Evolutionary conservation across 345 rosid genomes (phyloP).

Genomic region (Acer saccharum): DNA sequence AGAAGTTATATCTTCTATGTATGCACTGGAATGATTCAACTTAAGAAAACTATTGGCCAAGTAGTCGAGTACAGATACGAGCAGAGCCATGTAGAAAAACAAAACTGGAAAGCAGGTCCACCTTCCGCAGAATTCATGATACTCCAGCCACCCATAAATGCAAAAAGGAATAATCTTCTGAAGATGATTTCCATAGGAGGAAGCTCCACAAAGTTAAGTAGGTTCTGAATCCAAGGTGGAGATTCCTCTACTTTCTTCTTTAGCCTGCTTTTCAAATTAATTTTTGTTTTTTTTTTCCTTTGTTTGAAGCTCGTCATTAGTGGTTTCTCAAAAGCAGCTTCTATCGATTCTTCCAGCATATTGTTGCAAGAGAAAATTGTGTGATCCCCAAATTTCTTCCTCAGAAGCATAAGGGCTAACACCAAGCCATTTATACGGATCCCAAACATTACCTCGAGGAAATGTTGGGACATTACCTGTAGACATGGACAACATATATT

Average conservation of each 20-base stretch:
- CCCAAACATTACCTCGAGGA: constrained; percentile 77
- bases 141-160: constrained; percentile 99
- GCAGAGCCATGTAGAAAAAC: constrained; percentile 17
- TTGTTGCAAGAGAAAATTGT: constrained; percentile 87
- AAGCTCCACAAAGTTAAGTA: constrained; percentile 80
- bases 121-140: constrained; percentile 96
- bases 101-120: constrained; percentile 99
- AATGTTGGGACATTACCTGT: constrained; percentile 69
- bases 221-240: constrained; percentile 82
- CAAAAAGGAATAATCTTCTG: constrained; percentile 91
- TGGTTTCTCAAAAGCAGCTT: constrained; percentile 94
- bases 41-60: no score
- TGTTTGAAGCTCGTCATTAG: constrained; percentile 71
- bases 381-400: constrained; percentile 96
- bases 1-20: background rate
- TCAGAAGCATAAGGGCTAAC: constrained; percentile 77
- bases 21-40: background rate
- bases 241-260: constrained; percentile 96
- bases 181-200: constrained; percentile 81
- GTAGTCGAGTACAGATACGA: background rate
- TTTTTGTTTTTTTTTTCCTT: constrained; percentile 76
- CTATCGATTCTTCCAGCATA: constrained; percentile 91
- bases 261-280: constrained; percentile 76
- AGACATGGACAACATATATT: background rate
- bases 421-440: constrained; percentile 87